phyloP scores from a whole-genome alignment of 352 stramenopile species.

The Saprolegnia diclina region DNA sequence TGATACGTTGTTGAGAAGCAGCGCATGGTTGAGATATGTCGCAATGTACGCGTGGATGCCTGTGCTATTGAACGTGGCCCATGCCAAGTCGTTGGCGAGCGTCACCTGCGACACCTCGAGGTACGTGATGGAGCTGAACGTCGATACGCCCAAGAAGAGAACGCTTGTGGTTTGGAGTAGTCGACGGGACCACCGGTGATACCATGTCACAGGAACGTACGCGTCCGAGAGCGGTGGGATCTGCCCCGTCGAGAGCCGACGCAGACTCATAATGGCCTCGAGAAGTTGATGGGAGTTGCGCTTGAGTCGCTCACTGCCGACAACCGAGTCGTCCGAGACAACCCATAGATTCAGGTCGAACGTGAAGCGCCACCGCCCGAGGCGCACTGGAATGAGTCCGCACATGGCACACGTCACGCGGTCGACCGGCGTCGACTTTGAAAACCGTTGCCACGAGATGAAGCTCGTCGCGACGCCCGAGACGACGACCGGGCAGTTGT shows the following conservation, averaged over 20 bases:
- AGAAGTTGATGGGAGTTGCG: not conserved
- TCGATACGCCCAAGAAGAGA: not conserved
- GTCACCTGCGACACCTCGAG: not conserved
- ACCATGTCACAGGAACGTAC: no score
- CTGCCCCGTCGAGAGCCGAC: not conserved
- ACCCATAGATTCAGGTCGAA: constrained; percentile 14
- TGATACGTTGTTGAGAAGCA: not conserved
- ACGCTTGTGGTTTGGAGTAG: not conserved
- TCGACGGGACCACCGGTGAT: not conserved
- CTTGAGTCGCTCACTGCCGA: not conserved
- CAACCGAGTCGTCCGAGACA: not conserved
- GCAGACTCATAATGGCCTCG: not conserved
- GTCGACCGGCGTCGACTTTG: not conserved
- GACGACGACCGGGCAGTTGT: not conserved
- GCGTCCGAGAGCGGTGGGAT: no score
- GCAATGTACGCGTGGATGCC: constrained; percentile 14
- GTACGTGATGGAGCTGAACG: not conserved
- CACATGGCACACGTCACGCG: not conserved
- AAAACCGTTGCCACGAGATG: not conserved
- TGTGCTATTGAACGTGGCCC: constrained; percentile 20
- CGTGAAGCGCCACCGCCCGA: not conserved
- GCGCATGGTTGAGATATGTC: not conserved
- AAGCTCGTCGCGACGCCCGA: not conserved
- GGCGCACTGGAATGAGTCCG: not conserved
- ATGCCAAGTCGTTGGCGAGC: constrained; percentile 23